These are phyloP conservation scores for Tremella mesenterica DNA, from an alignment of 768 basidiomycete species.

Conservation along the genomic window DNA sequence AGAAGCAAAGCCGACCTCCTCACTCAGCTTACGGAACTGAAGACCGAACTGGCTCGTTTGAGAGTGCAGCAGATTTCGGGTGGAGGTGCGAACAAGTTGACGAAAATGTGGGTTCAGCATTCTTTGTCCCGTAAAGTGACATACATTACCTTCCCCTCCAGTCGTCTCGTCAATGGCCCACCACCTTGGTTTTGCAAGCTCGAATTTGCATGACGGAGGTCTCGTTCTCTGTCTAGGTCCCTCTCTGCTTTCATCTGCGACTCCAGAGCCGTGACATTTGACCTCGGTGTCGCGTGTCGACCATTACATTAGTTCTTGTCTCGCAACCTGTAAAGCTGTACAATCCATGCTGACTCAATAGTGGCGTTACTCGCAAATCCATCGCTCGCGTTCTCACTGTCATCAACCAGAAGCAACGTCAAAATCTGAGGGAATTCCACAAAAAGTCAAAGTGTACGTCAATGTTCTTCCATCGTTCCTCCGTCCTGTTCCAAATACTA, in stretches of 20 bases:
- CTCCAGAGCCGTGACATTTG: too few relatives aligned
- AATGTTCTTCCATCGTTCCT: background rate
- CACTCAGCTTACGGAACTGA: constrained; percentile 88
- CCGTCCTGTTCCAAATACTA: background rate
- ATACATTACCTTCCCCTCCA: background rate
- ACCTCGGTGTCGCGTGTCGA: too few relatives aligned
- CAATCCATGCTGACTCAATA: constrained; percentile 48
- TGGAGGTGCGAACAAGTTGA: constrained; percentile 88
- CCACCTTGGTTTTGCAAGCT: too few relatives aligned
- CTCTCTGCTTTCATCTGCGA: too few relatives aligned
- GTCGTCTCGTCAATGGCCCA: background rate
- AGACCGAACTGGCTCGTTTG: constrained; percentile 83
- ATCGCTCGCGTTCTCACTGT: constrained; percentile 97
- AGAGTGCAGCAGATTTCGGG: constrained; percentile 98
- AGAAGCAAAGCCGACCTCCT: constrained; percentile 95
- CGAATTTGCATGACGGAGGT: background rate
- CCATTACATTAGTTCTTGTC: too few relatives aligned
- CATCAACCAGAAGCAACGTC: constrained; percentile 95
- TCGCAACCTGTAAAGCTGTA: too few relatives aligned
- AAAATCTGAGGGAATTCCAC: constrained; percentile 96
- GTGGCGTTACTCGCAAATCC: constrained; percentile 92
- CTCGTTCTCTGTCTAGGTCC: too few relatives aligned
- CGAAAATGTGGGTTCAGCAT: constrained; percentile 75
- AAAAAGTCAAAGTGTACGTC: constrained; percentile 59
- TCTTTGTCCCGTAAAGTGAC: too few relatives aligned